Evolutionary conservation across 208 protist genomes (phyloP).

Genomic region (Leishmania aethiopica): DNA sequence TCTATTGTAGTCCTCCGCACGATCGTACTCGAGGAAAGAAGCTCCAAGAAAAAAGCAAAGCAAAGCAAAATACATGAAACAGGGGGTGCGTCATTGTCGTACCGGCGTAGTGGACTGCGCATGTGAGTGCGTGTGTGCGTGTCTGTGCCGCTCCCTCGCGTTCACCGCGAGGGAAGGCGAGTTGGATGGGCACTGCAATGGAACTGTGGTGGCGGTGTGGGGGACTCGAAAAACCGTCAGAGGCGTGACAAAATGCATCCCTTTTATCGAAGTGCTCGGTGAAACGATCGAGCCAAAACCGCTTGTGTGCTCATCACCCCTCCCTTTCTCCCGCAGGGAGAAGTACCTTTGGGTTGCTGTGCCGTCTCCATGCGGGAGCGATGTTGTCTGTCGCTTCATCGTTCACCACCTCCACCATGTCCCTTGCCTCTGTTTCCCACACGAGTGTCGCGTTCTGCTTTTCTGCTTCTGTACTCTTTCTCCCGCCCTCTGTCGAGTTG

Average conservation of each 20-base stretch:
- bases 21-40: neutral
- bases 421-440: constrained; percentile 7
- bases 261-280: neutral
- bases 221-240: neutral
- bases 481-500: neutral
- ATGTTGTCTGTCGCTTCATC: neutral
- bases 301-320: neutral
- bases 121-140: neutral
- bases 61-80: neutral
- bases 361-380: neutral
- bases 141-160: neutral
- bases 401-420: neutral
- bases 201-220: neutral
- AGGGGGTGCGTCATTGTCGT: neutral
- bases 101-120: neutral
- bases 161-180: neutral
- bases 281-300: neutral
- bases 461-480: neutral
- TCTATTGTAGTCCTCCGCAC: neutral
- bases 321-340: neutral
- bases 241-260: neutral
- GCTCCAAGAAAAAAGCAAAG: neutral
- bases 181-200: neutral
- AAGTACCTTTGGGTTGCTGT: neutral
- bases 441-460: neutral